Evolutionary conservation across 176 grass and related monocot species (phyloP), one percentile per base, ranked within the genome.

Genomic region (Phoenix roebelenii): DNA sequence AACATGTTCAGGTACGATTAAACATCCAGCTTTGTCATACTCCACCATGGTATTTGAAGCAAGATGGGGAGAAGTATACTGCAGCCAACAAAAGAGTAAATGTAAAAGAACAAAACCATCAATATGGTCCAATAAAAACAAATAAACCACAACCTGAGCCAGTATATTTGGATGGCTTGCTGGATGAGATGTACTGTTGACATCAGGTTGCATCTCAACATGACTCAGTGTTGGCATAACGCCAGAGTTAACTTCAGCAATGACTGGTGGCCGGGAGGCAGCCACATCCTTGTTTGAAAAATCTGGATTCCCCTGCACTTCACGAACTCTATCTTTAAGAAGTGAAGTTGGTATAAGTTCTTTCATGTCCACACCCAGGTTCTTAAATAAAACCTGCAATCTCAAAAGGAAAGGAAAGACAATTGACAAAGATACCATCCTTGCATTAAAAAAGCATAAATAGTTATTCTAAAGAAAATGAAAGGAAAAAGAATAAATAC

Each of bases 211-310:
- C 70, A 80, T 48, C 57, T 96, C 92, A 22, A 72, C 76, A 73
- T 85, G 72, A 62, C 72, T 88, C 61, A 79, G 66, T 51, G 81
- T 39, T 71, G 83, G 72, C 52, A 84, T 65, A 10, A 88, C 63
- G 50, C 66, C 74, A 5, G 86, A 78, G 17, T 87, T 78, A 18
- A 79, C 72, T 64, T 86, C 79, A 44, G 74, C 60, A 54, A 76
- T 64, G 23, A 83, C 50, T 44, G 80, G 69, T 55, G 80, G 70
- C 75, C 80, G 86, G 68, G 83, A 76, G 67, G 80, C 70, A 73
- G 57, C 58, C 55, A 80, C 77, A 79, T 96, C 87, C 77, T 96
- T 96, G 67, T 85, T 96, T 61, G 92, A 90, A 84, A 96, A 96
- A 80, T 96, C 92, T 18, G 92, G 92, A 77, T 96, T 96, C 53